phyloP scores from a whole-genome alignment of 148 eudicot genomes.

The Salicornia ramosissima region DNA sequence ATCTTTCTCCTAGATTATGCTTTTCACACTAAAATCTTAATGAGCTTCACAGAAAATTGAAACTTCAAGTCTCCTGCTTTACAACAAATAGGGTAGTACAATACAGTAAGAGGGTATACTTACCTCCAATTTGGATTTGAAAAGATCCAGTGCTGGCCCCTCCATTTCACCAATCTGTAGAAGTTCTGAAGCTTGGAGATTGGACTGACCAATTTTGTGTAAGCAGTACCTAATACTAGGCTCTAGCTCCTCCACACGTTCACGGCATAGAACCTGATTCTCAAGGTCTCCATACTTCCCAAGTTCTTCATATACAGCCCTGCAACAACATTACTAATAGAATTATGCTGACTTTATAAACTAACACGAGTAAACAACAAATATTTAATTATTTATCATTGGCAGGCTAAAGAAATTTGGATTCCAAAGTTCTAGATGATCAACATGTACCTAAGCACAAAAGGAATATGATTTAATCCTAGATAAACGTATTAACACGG shows the following conservation, averaged over 20 bases:
- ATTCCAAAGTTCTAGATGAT: background rate
- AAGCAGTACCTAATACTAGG: slow-evolving; percentile 88
- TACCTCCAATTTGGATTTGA: slow-evolving; percentile 90
- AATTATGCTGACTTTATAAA: slow-evolving; percentile 1
- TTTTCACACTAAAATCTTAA: background rate
- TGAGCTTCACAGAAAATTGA: background rate
- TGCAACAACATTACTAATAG: slow-evolving; percentile 23
- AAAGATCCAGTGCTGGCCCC: slow-evolving; percentile 93
- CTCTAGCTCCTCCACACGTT: slow-evolving; percentile 92
- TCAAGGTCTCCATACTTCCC: slow-evolving; percentile 97
- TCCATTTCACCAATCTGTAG: slow-evolving; percentile 91
- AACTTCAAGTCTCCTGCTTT: background rate
- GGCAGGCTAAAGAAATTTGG: background rate
- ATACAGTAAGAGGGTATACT: background rate
- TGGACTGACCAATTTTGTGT: slow-evolving; percentile 92
- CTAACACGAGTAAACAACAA: background rate
- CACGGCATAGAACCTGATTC: slow-evolving; percentile 78
- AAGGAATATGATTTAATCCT: background rate
- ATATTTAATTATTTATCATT: no score
- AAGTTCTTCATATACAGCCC: slow-evolving; percentile 98
- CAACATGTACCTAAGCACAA: background rate
- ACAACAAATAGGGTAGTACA: background rate
- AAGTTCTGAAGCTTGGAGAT: slow-evolving; percentile 80
- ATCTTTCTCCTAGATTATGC: background rate
- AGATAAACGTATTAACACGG: background rate